These are phyloP conservation scores for Anthoceros angustus DNA, from an alignment of 225 moss, liverwort and hornwort species.

Conservation along the genomic window DNA sequence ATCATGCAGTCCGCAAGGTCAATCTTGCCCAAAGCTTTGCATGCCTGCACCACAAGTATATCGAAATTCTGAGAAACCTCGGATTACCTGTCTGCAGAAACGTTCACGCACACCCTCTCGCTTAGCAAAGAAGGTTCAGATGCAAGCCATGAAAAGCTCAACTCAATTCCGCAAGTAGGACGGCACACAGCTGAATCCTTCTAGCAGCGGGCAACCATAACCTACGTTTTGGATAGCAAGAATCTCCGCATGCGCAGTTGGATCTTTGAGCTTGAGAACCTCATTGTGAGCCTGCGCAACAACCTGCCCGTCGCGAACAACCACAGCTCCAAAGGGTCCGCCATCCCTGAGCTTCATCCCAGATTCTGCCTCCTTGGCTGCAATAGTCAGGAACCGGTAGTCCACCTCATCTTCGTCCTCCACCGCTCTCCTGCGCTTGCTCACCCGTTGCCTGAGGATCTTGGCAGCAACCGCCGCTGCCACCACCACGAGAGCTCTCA, in stretches of 20 bases:
- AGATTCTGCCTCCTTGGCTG: conserved; percentile 45
- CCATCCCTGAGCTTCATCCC: conserved; percentile 40
- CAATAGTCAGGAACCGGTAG: conserved; percentile 35
- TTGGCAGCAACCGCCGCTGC: conserved; percentile 28
- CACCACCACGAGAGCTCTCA: conserved; percentile 32
- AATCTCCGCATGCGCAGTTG: conserved; percentile 62
- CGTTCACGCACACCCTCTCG: not conserved
- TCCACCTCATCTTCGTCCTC: conserved; percentile 47
- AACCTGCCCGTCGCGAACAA: conserved; percentile 40
- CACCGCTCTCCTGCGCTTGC: conserved; percentile 15
- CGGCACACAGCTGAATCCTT: not conserved
- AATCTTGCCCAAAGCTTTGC: conserved; percentile 41
- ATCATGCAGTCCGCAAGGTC: conserved; percentile 49
- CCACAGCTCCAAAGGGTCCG: conserved; percentile 50
- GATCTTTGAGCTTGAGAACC: conserved; percentile 49
- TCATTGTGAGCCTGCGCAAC: conserved; percentile 50
- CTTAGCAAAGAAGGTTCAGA: not conserved
- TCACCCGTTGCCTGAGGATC: conserved; percentile 14
- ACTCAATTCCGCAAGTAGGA: too few relatives aligned
- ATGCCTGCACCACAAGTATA: conserved; percentile 21
- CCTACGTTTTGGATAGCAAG: conserved; percentile 43
- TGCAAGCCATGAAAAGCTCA: not conserved
- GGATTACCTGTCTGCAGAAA: too few relatives aligned
- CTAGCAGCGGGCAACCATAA: not conserved
- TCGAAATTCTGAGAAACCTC: not conserved